Evolutionary conservation across 805 yeast genomes (phyloP).

Genomic region (Candida boleticola): DNA sequence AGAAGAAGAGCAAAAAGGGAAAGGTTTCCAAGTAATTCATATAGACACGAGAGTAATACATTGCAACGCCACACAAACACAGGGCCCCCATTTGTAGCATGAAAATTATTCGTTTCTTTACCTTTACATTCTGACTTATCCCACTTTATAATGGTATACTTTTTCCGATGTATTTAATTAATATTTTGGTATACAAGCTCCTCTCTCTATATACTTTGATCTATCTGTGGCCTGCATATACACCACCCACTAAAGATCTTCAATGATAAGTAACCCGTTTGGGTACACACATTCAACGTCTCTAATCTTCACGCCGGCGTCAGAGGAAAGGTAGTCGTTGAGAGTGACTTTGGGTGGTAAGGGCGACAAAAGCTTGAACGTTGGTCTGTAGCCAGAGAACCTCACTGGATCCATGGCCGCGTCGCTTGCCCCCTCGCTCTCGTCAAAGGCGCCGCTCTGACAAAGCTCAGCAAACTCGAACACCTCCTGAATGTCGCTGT

Average conservation of each 20-base stretch:
- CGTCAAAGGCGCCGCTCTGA: conserved; percentile 40
- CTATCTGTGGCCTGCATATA: too few relatives aligned
- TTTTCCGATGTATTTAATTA: too few relatives aligned
- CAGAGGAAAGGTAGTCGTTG: conserved; percentile 16
- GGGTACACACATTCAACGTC: conserved; percentile 56
- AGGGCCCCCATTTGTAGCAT: too few relatives aligned
- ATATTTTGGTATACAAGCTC: too few relatives aligned
- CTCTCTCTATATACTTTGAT: too few relatives aligned
- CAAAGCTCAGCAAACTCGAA: conserved; percentile 34
- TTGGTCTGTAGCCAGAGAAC: conserved; percentile 19
- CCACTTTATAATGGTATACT: too few relatives aligned
- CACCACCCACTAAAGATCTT: too few relatives aligned
- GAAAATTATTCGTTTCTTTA: too few relatives aligned
- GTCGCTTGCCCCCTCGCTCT: conserved; percentile 10
- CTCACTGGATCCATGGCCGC: conserved; percentile 21
- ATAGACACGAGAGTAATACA: background rate
- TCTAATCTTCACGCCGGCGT: conserved; percentile 39
- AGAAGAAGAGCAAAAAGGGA: conserved; percentile 64
- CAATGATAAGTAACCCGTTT: conserved; percentile 59
- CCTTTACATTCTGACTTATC: too few relatives aligned
- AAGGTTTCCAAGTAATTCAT: conserved; percentile 29
- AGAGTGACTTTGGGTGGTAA: conserved; percentile 36
- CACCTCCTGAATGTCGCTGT: conserved; percentile 26
- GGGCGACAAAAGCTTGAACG: conserved; percentile 31
- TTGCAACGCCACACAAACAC: too few relatives aligned